phyloP scores from a whole-genome alignment of 306 rosid genomes.

The Cucurbita moschata region DNA sequence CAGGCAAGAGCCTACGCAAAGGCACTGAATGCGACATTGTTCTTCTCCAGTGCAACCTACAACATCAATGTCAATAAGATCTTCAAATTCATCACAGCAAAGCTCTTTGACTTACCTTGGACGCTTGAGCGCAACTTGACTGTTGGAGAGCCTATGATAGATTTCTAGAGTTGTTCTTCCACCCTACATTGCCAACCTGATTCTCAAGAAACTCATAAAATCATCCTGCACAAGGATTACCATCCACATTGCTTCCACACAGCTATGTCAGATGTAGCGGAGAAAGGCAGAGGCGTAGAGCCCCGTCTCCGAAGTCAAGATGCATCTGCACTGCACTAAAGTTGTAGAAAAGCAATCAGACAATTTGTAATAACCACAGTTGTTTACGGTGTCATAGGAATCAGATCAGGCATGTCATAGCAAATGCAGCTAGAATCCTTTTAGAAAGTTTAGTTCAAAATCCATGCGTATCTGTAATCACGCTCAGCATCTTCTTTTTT shows the following conservation, averaged over 20 bases:
- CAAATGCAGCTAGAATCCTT: background rate
- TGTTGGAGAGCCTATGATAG: constrained; percentile 88
- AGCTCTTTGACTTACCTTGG: constrained; percentile 89
- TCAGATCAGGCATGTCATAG: background rate
- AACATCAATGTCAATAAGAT: constrained; percentile 91
- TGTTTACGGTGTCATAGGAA: background rate
- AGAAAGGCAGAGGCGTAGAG: constrained; percentile 38
- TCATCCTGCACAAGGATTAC: background rate
- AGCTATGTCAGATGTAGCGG: constrained; percentile 8
- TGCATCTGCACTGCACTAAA: constrained; percentile 17
- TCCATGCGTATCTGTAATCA: background rate
- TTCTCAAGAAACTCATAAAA: background rate
- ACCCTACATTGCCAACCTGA: background rate
- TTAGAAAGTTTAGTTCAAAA: background rate
- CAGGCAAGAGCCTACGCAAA: constrained; percentile 91
- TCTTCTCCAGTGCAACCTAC: constrained; percentile 90
- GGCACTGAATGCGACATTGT: constrained; percentile 73
- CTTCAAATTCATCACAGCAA: constrained; percentile 95
- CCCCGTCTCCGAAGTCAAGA: constrained; percentile 14
- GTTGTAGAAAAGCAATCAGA: background rate
- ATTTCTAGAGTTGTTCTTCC: constrained; percentile 32
- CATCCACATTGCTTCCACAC: background rate
- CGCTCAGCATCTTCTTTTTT: background rate
- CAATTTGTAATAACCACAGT: background rate
- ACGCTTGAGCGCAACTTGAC: constrained; percentile 76